A percentile compares a stretch with the other conserved stretches of the same genome.
Evolutionary conservation across 371 early-diverging fungal genomes (phyloP).

Genomic region (Nosema bombycis): DNA sequence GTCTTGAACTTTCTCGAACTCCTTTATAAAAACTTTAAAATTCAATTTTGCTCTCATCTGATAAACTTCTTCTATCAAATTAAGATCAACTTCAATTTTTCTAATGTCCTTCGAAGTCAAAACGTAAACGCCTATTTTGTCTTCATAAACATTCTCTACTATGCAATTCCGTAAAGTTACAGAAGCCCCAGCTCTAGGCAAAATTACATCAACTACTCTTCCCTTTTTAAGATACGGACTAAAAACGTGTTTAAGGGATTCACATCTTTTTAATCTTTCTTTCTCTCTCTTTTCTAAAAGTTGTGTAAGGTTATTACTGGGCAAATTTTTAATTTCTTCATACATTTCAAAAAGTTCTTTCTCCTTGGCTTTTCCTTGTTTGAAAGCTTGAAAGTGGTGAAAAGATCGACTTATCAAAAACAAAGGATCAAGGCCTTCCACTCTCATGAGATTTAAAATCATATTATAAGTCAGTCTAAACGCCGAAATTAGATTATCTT

Average conservation of each 20-base stretch:
- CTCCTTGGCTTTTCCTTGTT: conserved; percentile 44
- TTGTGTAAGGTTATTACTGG: conserved; percentile 1
- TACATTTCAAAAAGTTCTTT: conserved; percentile 33
- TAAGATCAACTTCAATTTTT: conserved; percentile 14
- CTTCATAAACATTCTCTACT: conserved; percentile 26
- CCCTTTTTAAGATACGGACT: conserved; percentile 32
- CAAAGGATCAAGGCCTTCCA: conserved; percentile 90
- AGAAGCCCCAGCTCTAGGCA: conserved; percentile 40
- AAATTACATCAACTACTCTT: conserved; percentile 52
- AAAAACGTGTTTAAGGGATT: background rate
- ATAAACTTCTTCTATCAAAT: conserved; percentile 36
- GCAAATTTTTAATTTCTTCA: conserved; percentile 1
- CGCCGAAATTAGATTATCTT: conserved; percentile 85
- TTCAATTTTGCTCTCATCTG: conserved; percentile 43
- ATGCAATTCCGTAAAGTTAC: conserved; percentile 39
- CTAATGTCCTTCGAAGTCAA: conserved; percentile 10
- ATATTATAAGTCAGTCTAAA: conserved; percentile 97
- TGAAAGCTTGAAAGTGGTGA: conserved; percentile 77
- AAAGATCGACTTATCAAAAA: conserved; percentile 86
- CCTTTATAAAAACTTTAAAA: conserved; percentile 44
- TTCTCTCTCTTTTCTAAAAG: conserved; percentile 18
- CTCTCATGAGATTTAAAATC: conserved; percentile 89
- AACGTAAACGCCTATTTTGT: conserved; percentile 13
- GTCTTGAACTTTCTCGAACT: conserved; percentile 34
- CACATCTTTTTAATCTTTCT: conserved; percentile 21